phyloP scores from a whole-genome alignment of 768 basidiomycete species.

The Leccinum longicurvipes region DNA sequence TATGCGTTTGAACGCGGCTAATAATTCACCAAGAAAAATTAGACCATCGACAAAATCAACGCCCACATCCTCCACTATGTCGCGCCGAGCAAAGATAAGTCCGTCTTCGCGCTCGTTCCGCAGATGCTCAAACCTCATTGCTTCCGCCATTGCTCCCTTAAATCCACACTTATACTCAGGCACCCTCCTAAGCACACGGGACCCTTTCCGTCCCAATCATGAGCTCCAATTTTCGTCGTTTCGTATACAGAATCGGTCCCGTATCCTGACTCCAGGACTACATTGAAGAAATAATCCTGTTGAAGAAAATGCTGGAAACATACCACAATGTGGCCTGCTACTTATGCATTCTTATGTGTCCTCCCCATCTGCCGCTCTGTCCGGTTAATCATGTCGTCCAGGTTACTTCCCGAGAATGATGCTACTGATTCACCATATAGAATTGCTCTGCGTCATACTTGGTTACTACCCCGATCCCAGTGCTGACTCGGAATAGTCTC shows the following conservation, averaged over 20 bases:
- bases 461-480: constrained; percentile 50
- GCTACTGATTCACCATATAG: constrained; percentile 64
- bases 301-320: constrained; percentile 77
- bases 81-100: no score
- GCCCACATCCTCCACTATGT: constrained; percentile 7
- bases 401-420: constrained; percentile 75
- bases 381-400: constrained; percentile 25
- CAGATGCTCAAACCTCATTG: constrained; percentile 32
- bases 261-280: constrained; percentile 93
- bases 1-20: constrained; percentile 29
- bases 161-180: constrained; percentile 9
- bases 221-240: constrained; percentile 63
- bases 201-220: constrained; percentile 76
- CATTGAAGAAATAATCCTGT: constrained; percentile 75
- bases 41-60: constrained; percentile 35
- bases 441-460: constrained; percentile 63
- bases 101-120: constrained; percentile 37
- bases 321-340: constrained; percentile 71
- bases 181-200: constrained; percentile 51
- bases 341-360: constrained; percentile 75
- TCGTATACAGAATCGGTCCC: constrained; percentile 71
- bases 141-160: constrained; percentile 23
- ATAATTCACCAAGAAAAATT: constrained; percentile 21
- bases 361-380: not conserved
- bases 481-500: constrained; percentile 35